phyloP scores from a whole-genome alignment of 106 monocot genomes.

The Dendrobium chrysotoxum region DNA sequence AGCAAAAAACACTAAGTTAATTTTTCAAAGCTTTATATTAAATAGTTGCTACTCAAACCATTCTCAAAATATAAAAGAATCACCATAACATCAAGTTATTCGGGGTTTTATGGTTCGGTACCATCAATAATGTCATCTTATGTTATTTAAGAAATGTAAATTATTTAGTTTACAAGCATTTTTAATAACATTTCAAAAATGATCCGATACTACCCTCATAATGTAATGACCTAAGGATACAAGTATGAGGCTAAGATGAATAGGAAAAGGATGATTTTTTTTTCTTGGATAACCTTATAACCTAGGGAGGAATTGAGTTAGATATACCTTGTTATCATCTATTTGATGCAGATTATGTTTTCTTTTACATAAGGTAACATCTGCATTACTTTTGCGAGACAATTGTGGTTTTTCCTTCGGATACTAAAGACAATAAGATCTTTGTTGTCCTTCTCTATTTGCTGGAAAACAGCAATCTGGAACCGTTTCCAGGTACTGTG shows the following conservation, averaged over 20 bases:
- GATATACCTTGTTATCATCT: too few species aligned
- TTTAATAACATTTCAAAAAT: background rate
- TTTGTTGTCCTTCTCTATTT: too few species aligned
- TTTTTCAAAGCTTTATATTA: background rate
- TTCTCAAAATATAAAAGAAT: background rate
- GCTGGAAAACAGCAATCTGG: too few species aligned
- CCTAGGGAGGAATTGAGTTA: too few species aligned
- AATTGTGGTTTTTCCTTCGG: too few species aligned
- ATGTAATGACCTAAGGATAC: background rate
- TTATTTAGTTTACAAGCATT: background rate
- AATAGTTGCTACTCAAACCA: background rate
- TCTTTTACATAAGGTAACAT: too few species aligned
- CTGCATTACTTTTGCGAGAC: too few species aligned
- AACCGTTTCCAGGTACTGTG: too few species aligned
- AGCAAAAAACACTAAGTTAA: background rate
- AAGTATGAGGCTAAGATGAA: background rate
- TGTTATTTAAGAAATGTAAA: background rate
- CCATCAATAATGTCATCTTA: background rate
- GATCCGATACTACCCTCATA: background rate
- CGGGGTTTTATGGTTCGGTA: background rate
- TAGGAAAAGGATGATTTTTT: background rate
- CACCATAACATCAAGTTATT: background rate
- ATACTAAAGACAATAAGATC: too few species aligned
- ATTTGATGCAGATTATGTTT: too few species aligned
- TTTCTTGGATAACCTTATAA: background rate